Conservation (phyloP, 495 filamentous ascomycete genomes). For the Lasiosphaeria miniovina region DNA sequence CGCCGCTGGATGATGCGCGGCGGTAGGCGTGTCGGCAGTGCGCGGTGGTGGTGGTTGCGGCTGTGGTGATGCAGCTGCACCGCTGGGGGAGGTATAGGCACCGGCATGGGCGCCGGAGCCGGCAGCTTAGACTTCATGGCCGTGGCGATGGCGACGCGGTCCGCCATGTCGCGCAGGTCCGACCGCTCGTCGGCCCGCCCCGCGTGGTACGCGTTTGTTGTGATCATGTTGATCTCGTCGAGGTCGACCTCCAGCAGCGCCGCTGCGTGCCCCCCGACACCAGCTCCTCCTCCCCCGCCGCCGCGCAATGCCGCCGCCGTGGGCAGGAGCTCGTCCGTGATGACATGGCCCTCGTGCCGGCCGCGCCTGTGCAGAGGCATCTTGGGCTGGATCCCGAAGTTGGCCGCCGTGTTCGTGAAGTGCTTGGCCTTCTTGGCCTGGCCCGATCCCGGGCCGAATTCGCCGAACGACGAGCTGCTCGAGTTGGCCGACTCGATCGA, state of each 20-base stretch:
- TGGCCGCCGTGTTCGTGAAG: neutral
- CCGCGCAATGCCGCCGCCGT: neutral
- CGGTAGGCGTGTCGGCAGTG: neutral
- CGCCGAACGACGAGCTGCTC: neutral
- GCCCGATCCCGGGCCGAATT: neutral
- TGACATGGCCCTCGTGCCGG: neutral
- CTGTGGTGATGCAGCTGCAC: too few species aligned
- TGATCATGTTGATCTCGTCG: constrained; percentile 12
- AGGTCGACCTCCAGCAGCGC: neutral
- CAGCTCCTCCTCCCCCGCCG: too few species aligned
- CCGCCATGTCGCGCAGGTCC: constrained; percentile 12
- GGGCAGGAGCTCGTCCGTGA: constrained; percentile 5
- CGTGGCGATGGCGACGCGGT: constrained; percentile 9
- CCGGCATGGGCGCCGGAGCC: neutral
- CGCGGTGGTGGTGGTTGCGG: too few species aligned
- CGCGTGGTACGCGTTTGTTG: constrained; percentile 12
- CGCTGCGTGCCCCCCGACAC: neutral
- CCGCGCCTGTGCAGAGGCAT: neutral
- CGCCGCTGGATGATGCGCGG: constrained; percentile 1
- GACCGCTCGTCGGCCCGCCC: constrained; percentile 11
- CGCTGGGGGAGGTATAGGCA: neutral
- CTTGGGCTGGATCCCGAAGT: constrained; percentile 9
- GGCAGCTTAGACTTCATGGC: neutral
- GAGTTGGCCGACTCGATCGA: constrained; percentile 8
- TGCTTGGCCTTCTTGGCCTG: neutral